Base-by-base conservation (phyloP, 306 rosid species). In the Pyrus betulifolia region DNA sequence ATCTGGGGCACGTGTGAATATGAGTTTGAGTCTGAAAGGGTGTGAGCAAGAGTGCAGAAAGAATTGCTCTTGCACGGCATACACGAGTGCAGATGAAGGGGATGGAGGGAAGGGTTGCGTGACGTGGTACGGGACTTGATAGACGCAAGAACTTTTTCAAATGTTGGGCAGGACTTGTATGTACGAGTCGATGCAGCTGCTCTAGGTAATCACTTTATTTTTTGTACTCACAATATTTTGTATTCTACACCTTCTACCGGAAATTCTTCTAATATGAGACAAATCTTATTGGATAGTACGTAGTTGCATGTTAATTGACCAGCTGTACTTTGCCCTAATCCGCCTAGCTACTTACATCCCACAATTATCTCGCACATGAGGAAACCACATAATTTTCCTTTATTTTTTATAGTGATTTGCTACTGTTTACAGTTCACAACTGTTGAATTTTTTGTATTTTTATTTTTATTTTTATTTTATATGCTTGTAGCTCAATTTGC, bases 61-160 rank as follows among this genome's bases (percentile, higher is more conserved):
- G 64, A 81, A 87, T 67, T 91, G 96, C 49, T 78, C 87, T 3
- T 92, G 97, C 55, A 76, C 2, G 23, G 93, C 96, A 1, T 92
- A 86, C 80, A 38, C 89, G 0, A 74, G 12, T 70, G 82, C 84
- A 8, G 65, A 90, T 76, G 84, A 76, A 31, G 77, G 80, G 8
- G 66, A 45, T 33, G 87, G 80, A 0, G 49, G 81, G 21, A 82
- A 64, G 45, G 90, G 92, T n/a, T 90, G 96, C 64, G 9, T 88
- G 38, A 78, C 76, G 7, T 90, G 92, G 91, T 19, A 82, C 70
- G 96, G 90, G 81, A 83, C 4, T 71, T 89, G 86, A 71, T 81
- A 0, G 92, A 91, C 46, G 70, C 74, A 0, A 85, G 91, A 59
- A 78, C 77, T 0, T 88, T 55, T 49, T 23, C 69, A 2, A 31